Evolutionary conservation across 306 rosid species (phyloP), one percentile per base, ranked within the genome.

Genomic region (Purshia tridentata): DNA sequence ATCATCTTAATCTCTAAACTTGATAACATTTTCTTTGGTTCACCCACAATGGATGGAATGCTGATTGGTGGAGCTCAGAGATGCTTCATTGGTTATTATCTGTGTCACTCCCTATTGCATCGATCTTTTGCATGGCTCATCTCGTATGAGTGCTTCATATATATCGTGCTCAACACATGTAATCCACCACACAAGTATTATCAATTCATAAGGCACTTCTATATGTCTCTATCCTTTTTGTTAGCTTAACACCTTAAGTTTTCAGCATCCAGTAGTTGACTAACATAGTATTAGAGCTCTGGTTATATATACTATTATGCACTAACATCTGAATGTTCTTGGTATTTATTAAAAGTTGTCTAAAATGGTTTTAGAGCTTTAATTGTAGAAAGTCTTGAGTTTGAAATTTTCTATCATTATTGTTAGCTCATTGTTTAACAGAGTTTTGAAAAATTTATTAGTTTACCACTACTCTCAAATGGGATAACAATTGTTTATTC

Each of bases 111-210:
- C 23, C 20, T 44, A 44, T n/a, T 35, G 23, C 60, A 9, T 1
- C n/a, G n/a, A n/a, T n/a, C 4, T 50, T 42, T 40, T 47, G 67
- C 76, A 65, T 62, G 45, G 54, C 60, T 16, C 19, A 15, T 55
- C 52, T 52, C 53, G 9, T 18, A 16, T 9, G 51, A 41, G 3
- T 35, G 41, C 63, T 51, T 54, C 50, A 35, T 56, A 78, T 71
- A 35, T 56, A 78, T 71, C 70, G 59, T 74, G 53, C 69, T 75
- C 79, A 69, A 29, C 13, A 45, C 6, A 67, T 72, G 19, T 22
- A 19, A 53, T 59, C 84, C 80, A 76, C 84, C 80, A 76, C 84
- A 80, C 6, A 63, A 47, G 47, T 46, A 44, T 79, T 73, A 73
- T 73, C 78, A 42, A 29, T 56, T 65, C 10, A 45, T 9, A 65